These are phyloP conservation scores for Ascochyta clinopodiicola DNA, from an alignment of 2,329 filamentous ascomycete species.

Conservation along the genomic window DNA sequence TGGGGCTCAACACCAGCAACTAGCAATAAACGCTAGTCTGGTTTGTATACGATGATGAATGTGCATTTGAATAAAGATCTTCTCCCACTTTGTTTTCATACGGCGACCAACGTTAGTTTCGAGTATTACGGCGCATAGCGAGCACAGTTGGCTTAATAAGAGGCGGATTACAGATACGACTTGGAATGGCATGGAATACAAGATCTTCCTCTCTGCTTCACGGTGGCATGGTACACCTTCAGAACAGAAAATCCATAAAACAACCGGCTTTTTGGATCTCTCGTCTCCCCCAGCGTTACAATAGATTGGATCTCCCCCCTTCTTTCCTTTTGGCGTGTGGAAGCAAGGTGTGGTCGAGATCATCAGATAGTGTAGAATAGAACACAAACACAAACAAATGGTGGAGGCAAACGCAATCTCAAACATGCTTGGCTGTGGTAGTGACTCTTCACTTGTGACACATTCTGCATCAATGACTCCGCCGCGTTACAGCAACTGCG, in stretches of 20 bases:
- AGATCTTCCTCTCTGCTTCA: slow-evolving; percentile 26
- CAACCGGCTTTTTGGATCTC: slow-evolving; percentile 36
- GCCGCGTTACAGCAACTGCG: slow-evolving; percentile 4
- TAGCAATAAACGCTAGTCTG: slow-evolving; percentile 27
- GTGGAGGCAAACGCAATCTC: slow-evolving; percentile 21
- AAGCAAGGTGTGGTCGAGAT: slow-evolving; percentile 41
- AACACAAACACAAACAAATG: slow-evolving; percentile 24
- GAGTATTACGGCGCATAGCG: slow-evolving; percentile 25
- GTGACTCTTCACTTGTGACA: slow-evolving; percentile 15
- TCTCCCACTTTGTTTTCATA: slow-evolving; percentile 21
- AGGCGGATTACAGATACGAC: slow-evolving; percentile 18
- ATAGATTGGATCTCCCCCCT: slow-evolving; percentile 47
- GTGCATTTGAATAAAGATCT: slow-evolving; percentile 32
- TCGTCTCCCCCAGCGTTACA: slow-evolving; percentile 23
- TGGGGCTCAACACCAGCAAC: slow-evolving; percentile 28
- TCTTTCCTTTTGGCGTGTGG: slow-evolving; percentile 27
- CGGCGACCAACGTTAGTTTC: slow-evolving; percentile 16
- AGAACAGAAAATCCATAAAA: slow-evolving; percentile 47
- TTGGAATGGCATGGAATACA: slow-evolving; percentile 20
- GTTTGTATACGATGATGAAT: slow-evolving; percentile 27
- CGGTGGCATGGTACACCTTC: slow-evolving; percentile 22
- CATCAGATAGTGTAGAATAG: slow-evolving; percentile 43
- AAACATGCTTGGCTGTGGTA: slow-evolving; percentile 4
- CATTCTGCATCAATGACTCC: slow-evolving; percentile 10
- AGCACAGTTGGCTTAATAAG: slow-evolving; percentile 22